Evolutionary conservation across 768 basidiomycete genomes (phyloP), one percentile per base, ranked within the genome.

Genomic region (Porphyrellus cyaneotinctus): DNA sequence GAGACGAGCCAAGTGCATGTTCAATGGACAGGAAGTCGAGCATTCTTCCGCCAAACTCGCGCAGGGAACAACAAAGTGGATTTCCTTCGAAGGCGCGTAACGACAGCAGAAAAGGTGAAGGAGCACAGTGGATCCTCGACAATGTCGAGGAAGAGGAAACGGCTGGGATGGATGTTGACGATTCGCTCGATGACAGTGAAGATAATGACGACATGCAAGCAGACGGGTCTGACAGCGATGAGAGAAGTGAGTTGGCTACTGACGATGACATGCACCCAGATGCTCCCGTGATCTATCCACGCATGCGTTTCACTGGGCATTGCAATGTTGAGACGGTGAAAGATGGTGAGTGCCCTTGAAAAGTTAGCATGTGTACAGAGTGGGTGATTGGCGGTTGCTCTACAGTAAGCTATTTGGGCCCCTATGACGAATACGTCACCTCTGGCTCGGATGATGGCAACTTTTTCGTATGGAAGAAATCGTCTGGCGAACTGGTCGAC

Each of bases 401-500:
- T 52, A 1, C 53, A 92, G 91, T 91, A 33, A 94, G 91, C 66
- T 94, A 91, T 65, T 70, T 94, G 35, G 92, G 92, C 0, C 83
- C 86, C 7, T 69, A 70, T 38, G 87, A 91, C 48, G 87, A 94
- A 67, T 88, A 78, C 52, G 79, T 95, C 20, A 75, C 81, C 13
- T 91, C 90, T 22, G 92, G 92, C 8, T 91, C 87, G 5, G 92
- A 95, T 61, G 91, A 93, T 57, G 88, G 88, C 1, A 84, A 89
- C 64, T 85, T 88, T 68, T 95, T 95, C 65, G 74, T 94, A 14
- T 95, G 92, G 92, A 74, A 81, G 54, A 94, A 94, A 63, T 67
- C 70, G 17, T 78, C 78, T 15, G 85, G 83, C 0, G 67, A 67
- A 13, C 68, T 94, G 11, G 80, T 82, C 49, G 88, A 87, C 14